These are phyloP conservation scores for Alternaria solani DNA, from an alignment of 2,329 filamentous ascomycete species.

Conservation along the genomic window DNA sequence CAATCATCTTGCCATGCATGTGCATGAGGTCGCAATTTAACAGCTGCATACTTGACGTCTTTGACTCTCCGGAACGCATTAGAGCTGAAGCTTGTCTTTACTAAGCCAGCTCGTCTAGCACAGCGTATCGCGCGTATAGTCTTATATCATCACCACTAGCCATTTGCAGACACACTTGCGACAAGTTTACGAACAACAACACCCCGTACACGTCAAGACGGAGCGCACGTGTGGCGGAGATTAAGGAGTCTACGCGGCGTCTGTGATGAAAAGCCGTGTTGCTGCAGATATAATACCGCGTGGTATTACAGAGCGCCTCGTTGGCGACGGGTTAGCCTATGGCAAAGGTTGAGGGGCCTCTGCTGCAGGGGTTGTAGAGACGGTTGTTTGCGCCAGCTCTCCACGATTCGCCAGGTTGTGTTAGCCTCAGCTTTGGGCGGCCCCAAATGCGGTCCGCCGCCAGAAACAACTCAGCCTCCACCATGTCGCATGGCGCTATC, in stretches of 20 bases:
- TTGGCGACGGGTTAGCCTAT: background rate
- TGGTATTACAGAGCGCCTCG: background rate
- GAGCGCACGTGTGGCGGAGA: background rate
- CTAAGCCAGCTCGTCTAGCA: background rate
- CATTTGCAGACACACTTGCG: background rate
- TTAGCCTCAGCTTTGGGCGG: slow-evolving; percentile 4
- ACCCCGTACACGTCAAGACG: background rate
- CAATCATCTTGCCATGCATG: slow-evolving; percentile 8
- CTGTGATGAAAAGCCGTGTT: background rate
- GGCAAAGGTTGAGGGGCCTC: background rate
- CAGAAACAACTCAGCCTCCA: slow-evolving; percentile 16
- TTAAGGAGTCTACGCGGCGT: slow-evolving; percentile 1
- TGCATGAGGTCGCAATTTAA: background rate
- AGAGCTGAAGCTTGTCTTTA: background rate
- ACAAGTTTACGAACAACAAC: background rate
- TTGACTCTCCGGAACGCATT: background rate
- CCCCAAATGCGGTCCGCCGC: slow-evolving; percentile 14
- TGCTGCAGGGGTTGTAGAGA: slow-evolving; percentile 3
- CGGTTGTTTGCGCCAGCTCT: slow-evolving; percentile 10
- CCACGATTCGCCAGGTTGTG: slow-evolving; percentile 5
- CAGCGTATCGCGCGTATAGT: background rate
- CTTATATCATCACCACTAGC: background rate
- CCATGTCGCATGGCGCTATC: slow-evolving; percentile 2
- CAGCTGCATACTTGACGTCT: background rate
- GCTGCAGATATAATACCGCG: background rate